Conservation (phyloP, 129 eudicot genomes). For the Oenanthe sinensis region DNA sequence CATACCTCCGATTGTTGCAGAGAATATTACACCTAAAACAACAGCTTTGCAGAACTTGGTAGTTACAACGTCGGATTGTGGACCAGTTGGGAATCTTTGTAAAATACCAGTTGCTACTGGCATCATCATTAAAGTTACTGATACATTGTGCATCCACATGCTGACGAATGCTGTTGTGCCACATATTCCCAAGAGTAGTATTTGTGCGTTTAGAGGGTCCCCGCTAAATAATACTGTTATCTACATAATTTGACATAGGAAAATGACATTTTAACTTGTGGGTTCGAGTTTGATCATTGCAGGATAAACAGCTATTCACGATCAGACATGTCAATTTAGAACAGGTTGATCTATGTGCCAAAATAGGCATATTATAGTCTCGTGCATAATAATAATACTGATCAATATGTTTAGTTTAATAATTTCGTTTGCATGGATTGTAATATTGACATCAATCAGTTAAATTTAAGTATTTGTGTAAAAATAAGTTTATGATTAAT, state of each 20-base stretch:
- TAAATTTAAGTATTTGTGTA: too few species aligned
- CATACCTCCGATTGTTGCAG: conserved; percentile 73
- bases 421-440: too few species aligned
- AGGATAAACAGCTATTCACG: background rate
- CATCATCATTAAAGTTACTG: conserved; percentile 87
- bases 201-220: conserved; percentile 67
- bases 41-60: conserved; percentile 74
- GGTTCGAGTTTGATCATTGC: background rate
- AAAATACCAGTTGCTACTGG: conserved; percentile 90
- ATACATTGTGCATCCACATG: conserved; percentile 97
- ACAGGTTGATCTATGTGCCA: background rate
- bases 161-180: conserved; percentile 79
- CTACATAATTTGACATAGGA: conserved; percentile 27
- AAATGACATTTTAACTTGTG: conserved; percentile 1
- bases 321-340: background rate
- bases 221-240: conserved; percentile 74
- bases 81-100: conserved; percentile 47
- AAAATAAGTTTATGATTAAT: too few species aligned
- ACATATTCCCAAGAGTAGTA: conserved; percentile 74
- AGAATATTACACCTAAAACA: conserved; percentile 69
- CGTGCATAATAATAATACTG: background rate
- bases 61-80: conserved; percentile 22
- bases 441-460: too few species aligned
- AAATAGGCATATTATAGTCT: background rate
- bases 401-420: background rate